Base-by-base conservation (phyloP, 2,329 filamentous ascomycete genomes). In the Thielaviopsis ethacetica region DNA sequence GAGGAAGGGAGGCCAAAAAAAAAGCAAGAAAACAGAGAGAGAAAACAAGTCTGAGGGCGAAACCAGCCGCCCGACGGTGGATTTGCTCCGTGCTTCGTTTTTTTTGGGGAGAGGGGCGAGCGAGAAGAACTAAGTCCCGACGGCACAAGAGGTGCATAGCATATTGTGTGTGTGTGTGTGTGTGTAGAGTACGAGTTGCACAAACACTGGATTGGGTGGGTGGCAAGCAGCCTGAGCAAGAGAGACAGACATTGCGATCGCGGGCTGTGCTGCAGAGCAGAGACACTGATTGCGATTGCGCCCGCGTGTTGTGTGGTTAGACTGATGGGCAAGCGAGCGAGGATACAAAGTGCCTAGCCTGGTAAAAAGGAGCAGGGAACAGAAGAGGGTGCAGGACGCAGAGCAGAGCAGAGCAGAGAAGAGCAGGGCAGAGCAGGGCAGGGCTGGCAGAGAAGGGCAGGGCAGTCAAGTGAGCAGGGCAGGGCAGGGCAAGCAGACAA, bases 21-120 rank as follows among this genome's bases (percentile, higher is more conserved):
- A 61, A 58, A 19, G 54, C 54, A 57, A 57, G 44, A 50, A n/a
- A 22, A 34, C 2, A 34, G 10, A 12, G 2, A 34, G 30, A 34
- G 7, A 34, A 34, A 34, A 34, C 38, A 59, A 47, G 49, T 61
- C 24, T 50, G 49, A 57, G 50, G 53, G 51, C 30, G 38, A 53
- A 38, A 53, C 56, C 30, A 44, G 17, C 15, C 38, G 17, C 15
- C 38, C 38, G 13, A 44, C 38, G 2, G 17, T 44, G 17, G 38
- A 44, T 44, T n/a, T 44, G 6, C 38, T 17, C 15, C 38, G 13
- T 44, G 13, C 17, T 44, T 44, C 17, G 3, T 44, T 44, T 17
- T 44, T n/a, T 41, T 41, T 41, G 9, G 9, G 34, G 13, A 17
- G 30, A 12, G 12, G 34, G 10, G 15, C 17, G 15, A n/a, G 38